Conservation (phyloP, 257 asterid species). For the Solanum corneliomulleri region DNA sequence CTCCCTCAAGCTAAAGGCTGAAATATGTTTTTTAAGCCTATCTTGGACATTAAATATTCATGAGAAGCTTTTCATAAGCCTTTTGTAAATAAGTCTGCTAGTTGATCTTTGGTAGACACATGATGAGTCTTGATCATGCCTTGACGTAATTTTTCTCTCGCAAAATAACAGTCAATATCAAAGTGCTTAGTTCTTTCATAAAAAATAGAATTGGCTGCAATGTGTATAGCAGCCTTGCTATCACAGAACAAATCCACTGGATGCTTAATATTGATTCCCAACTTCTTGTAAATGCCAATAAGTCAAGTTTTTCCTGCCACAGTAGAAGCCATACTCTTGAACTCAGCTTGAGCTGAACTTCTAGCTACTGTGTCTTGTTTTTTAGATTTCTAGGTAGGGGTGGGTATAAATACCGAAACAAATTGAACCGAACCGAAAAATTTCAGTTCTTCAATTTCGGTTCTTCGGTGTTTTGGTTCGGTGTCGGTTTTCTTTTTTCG, state of each 20-base stretch:
- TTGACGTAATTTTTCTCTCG: background rate
- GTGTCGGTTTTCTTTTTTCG: too few species aligned
- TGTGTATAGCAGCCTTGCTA: background rate
- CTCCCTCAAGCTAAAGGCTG: background rate
- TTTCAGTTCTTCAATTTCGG: too few species aligned
- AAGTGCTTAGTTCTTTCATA: background rate
- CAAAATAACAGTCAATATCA: background rate
- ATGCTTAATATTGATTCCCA: background rate
- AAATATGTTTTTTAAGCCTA: background rate
- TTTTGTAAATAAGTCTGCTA: background rate
- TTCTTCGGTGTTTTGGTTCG: too few species aligned
- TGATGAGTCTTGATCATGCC: background rate
- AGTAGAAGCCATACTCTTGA: background rate
- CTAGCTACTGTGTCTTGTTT: background rate
- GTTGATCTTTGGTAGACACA: background rate
- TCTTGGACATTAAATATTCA: background rate
- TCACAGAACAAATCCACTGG: background rate
- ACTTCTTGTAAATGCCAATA: background rate
- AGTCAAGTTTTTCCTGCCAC: background rate
- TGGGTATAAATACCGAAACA: rapidly evolving
- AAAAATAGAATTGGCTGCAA: background rate
- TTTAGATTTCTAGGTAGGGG: too few species aligned
- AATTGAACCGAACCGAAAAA: too few species aligned
- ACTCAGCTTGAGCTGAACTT: background rate
- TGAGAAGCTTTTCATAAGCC: background rate